Base-by-base conservation (phyloP, 2,329 filamentous ascomycete species). In the Colletotrichum zoysiae region DNA sequence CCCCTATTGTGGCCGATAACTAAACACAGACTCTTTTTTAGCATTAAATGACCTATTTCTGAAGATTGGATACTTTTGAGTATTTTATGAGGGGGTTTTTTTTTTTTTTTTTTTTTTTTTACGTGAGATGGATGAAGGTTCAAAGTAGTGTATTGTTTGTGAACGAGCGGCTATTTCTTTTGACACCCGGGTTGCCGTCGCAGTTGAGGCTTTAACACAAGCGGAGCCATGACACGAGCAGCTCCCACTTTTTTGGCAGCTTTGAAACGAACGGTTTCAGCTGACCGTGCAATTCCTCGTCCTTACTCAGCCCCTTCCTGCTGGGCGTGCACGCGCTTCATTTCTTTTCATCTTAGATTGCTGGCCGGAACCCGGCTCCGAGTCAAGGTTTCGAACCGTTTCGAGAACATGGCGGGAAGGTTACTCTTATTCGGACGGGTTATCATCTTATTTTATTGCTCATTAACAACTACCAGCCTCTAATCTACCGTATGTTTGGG, bases 191-290 rank as follows among this genome's bases (percentile, higher is more conserved):
- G 1, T 26, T 26, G 26, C 26, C 30, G 44, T 33, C 30, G 48
- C 60, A n/a, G 48, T 53, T 48, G n/a, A 48, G 50, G 23, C 35
- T 48, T 55, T 18, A 33, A 55, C 48, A 18, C 18, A 53, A 55
- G 44, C 48, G 40, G 33, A 40, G 38, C 16, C 38, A 26, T 14
- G 11, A 44, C 23, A 59, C 38, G 40, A 8, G 61, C 20, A 51
- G 38, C 46, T 51, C 33, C 46, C 11, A 38, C 46, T 62, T 51
- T 51, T 26, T 62, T 51, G 44, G 20, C 48, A 44, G 35, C n/a
- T 38, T 44, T 55, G 48, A 64, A 64, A 64, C 61, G 33, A 55
- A 64, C 61, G 33, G 46, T 40, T 55, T 53, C 23, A 44, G 11
- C 61, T 51, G 61, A 55, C 18, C 61, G 23, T 12, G 11, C 8